These are phyloP conservation scores for Yamadazyma conglobata DNA, from an alignment of 1,139 yeast genomes.

Conservation along the genomic window DNA sequence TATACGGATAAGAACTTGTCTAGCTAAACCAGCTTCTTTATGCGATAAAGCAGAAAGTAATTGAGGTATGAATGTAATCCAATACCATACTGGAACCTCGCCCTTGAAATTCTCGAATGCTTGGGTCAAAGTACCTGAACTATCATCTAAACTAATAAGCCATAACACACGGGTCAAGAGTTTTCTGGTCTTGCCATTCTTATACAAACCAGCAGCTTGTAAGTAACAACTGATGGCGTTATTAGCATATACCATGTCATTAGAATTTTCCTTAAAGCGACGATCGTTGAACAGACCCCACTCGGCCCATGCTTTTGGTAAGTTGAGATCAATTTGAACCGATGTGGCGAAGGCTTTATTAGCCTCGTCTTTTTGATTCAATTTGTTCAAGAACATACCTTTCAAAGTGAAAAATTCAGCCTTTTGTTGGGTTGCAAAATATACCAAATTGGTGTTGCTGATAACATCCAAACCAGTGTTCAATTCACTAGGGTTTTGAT, in stretches of 20 bases:
- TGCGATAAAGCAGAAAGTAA: conserved; percentile 85
- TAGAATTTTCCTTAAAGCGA: conserved; percentile 80
- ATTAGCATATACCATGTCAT: conserved; percentile 80
- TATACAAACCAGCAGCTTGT: conserved; percentile 96
- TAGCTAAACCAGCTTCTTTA: conserved; percentile 83
- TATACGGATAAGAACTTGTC: conserved; percentile 82
- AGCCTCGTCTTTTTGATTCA: conserved; percentile 89
- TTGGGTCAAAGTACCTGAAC: conserved; percentile 72
- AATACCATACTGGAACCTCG: conserved; percentile 98
- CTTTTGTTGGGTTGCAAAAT: conserved; percentile 95
- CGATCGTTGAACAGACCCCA: conserved; percentile 97
- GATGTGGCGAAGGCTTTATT: conserved; percentile 97
- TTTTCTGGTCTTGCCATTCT: conserved; percentile 87
- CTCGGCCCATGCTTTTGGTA: conserved; percentile 99
- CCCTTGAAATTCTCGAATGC: conserved; percentile 93
- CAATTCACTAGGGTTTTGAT: conserved; percentile 80
- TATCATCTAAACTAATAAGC: conserved; percentile 90
- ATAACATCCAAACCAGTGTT: conserved; percentile 96
- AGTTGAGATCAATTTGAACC: conserved; percentile 87
- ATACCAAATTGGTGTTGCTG: conserved; percentile 91
- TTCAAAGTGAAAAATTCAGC: conserved; percentile 96
- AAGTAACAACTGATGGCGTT: conserved; percentile 94
- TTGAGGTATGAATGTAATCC: conserved; percentile 97
- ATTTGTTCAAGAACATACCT: conserved; percentile 94
- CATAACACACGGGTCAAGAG: conserved; percentile 86